Conservation (phyloP, 192 early-diverging fungal species). For the Coemansia sp. region DNA sequence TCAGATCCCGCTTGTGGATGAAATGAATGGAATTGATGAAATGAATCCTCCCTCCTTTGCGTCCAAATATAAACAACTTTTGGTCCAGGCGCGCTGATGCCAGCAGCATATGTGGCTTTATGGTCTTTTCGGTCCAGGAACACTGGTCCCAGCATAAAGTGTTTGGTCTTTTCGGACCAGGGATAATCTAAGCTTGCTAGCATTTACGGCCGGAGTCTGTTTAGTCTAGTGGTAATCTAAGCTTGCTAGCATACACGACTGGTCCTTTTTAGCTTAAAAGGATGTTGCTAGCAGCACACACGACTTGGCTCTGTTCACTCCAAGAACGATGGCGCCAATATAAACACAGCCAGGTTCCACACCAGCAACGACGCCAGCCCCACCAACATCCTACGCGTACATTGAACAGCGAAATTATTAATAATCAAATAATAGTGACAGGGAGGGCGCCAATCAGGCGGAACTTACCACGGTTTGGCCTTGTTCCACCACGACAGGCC, state of each 20-base stretch:
- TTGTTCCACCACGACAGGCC: constrained; percentile 47
- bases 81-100: neutral
- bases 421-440: neutral
- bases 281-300: too few relatives aligned
- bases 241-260: too few relatives aligned
- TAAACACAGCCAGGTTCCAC: constrained; percentile 25
- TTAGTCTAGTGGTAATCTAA: too few relatives aligned
- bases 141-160: neutral
- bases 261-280: too few relatives aligned
- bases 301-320: too few relatives aligned
- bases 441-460: neutral
- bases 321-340: constrained; percentile 14
- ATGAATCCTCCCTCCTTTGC: neutral
- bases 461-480: constrained; percentile 45
- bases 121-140: neutral
- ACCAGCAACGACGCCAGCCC: constrained; percentile 14
- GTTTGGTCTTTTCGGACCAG: too few relatives aligned
- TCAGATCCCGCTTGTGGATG: neutral
- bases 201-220: too few relatives aligned
- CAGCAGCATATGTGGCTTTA: too few relatives aligned
- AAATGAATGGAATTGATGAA: neutral
- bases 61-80: neutral
- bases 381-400: constrained; percentile 16
- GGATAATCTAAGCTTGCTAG: too few relatives aligned
- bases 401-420: neutral